These are phyloP conservation scores for Penicillium sp. DNA, from an alignment of 2,329 filamentous ascomycete genomes.

Conservation along the genomic window DNA sequence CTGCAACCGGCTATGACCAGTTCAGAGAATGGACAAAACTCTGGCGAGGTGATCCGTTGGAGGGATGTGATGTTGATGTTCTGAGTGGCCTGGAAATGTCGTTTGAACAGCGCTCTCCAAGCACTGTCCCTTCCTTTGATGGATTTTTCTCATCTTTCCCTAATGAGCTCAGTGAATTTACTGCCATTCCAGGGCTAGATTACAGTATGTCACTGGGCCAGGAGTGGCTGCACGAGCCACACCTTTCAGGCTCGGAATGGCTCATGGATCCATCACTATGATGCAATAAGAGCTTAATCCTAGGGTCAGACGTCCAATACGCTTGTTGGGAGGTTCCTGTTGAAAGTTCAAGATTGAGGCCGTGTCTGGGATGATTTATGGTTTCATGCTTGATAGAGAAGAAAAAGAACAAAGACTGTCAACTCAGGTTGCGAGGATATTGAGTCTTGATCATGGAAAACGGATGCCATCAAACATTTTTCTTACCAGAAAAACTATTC, in stretches of 20 bases:
- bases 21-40: slow-evolving; percentile 4
- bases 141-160: slow-evolving; percentile 1
- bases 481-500: neutral
- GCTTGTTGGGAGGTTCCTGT: neutral
- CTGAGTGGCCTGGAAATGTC: neutral
- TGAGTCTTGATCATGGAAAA: neutral
- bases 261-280: neutral
- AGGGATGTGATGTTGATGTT: neutral
- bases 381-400: neutral
- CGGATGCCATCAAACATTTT: neutral
- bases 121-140: neutral
- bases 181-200: neutral
- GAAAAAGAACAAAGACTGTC: neutral
- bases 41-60: neutral
- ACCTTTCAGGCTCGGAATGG: neutral
- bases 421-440: neutral
- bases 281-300: neutral
- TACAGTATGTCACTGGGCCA: neutral
- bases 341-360: neutral
- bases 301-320: neutral
- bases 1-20: neutral
- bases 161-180: neutral
- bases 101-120: neutral
- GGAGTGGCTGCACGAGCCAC: neutral
- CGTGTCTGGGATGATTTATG: neutral